Evolutionary conservation across 2,329 filamentous ascomycete species (phyloP), one percentile per base, ranked within the genome.

Genomic region (Paraphoma sp.): DNA sequence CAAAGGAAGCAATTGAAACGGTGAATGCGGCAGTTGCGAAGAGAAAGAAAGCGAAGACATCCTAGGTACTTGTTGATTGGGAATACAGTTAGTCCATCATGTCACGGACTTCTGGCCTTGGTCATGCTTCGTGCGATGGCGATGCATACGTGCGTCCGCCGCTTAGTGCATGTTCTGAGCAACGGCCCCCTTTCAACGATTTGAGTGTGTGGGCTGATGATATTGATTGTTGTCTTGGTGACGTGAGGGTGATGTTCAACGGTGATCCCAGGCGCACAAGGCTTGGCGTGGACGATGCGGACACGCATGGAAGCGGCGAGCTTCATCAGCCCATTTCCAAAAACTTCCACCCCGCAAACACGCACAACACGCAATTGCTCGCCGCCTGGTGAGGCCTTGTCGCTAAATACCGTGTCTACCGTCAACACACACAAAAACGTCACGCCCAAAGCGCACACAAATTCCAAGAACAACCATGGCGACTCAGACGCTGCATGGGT

Each of bases 401-500:
- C 44, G 10, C 29, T 16, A 11, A 30, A 29, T 31, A 46, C 44
- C 44, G 44, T 31, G n/a, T n/a, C 9, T 28, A 51, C 40, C 9
- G 44, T 38, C 11, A 40, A 18, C 8, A 17, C 10, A 14, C 12
- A 17, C 14, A 17, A 17, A 14, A 16, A 8, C 4, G 8, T n/a
- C 14, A 49, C 23, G n/a, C 7, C 12, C 29, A 47, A 17, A 29
- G 17, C 17, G 17, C 2, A 41, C 79, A 48, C 38, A 28, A 48
- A 28, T 12, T 16, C 12, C 53, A 50, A n/a, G 53, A 31, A n/a
- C 48, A 31, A 38, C 40, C 53, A 72, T 72, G 72, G 71, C 73
- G 51, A 62, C 71, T 41, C 73, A 84, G 58, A 83, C 83, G 40
- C 83, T 96, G 54, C 87, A 85, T 62, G 93, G 93, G 68, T 86